Base-by-base conservation (phyloP, 805 yeast genomes). In the Saturnispora galanensis region DNA sequence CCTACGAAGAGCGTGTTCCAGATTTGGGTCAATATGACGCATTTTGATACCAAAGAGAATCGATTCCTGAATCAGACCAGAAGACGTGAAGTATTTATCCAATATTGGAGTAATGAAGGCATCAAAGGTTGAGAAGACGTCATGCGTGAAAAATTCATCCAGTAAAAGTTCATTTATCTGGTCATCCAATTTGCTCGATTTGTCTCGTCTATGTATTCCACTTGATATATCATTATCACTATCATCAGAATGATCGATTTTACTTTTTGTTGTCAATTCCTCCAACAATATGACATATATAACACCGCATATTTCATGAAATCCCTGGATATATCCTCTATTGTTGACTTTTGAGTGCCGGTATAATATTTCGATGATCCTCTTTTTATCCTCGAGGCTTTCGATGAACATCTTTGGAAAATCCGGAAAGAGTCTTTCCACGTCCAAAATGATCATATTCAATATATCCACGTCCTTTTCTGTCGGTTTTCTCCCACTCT, bases 281-380 rank as follows among this genome's bases (percentile, higher is more conserved):
- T 56, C 52, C 31, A 56, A 50, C 16, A 75, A 46, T 42, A 64
- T 65, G 15, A 69, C 59, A 52, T 64, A 74, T 7, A 76, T 61
- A 44, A 74, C 53, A 1, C 79, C 81, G 42, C 70, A 57, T 4
- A 75, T 58, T 53, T 76, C 81, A 57, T 76, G 81, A 41, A 73
- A 55, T 1, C 81, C 81, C 54, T 76, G 81, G 49, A 68, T 70
- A 49, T 71, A 71, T 10, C 53, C 49, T 11, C 50, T 51, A 9
- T 52, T 53, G 45, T 70, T 67, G 50, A 73, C 66, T 56, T 71
- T 72, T 46, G 75, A 63, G 76, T 77, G 74, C 3, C 69, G 57
- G 54, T 60, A 76, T 9, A 76, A 56, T 3, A 74, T 55, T 47
- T 69, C 70, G 29, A 73, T 64, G 26, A 75, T 50, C n/a, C 42